Percentiles rank a stretch among this genome's conserved stretches.
Conservation (phyloP, 352 stramenopile genomes). For the Globisporangium rhizosaccharum region DNA sequence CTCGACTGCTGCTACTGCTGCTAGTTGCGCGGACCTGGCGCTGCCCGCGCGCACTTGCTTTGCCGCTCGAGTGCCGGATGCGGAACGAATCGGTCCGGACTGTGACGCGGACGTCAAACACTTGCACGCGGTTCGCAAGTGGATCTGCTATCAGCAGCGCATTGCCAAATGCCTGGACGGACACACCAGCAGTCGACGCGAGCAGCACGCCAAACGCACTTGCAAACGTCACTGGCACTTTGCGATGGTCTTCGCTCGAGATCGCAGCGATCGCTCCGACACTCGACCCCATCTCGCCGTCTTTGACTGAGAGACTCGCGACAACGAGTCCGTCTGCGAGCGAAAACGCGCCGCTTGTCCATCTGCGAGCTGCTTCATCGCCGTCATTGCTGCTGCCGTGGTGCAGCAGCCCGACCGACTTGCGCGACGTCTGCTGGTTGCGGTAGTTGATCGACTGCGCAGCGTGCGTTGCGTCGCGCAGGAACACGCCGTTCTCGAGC, state of each 20-base stretch:
- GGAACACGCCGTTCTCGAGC: slow-evolving; percentile 19
- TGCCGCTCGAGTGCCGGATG: slow-evolving; percentile 25
- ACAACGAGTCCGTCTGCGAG: slow-evolving; percentile 30
- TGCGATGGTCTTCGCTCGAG: slow-evolving; percentile 30
- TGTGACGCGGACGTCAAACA: slow-evolving; percentile 24
- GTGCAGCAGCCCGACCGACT: slow-evolving; percentile 4
- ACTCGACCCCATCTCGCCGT: neutral
- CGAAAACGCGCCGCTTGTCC: slow-evolving; percentile 15
- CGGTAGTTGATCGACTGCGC: slow-evolving; percentile 38
- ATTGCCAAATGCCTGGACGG: slow-evolving; percentile 22
- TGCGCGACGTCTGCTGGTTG: slow-evolving; percentile 42
- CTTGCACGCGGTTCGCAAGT: slow-evolving; percentile 7
- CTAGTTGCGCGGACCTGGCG: neutral
- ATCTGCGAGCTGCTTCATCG: neutral
- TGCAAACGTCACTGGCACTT: slow-evolving; percentile 18
- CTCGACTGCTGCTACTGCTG: neutral
- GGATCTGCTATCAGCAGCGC: slow-evolving; percentile 26
- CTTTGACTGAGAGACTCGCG: slow-evolving; percentile 9
- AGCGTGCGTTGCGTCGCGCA: slow-evolving; percentile 23
- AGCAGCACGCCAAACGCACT: slow-evolving; percentile 3
- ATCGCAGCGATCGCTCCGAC: slow-evolving; percentile 11
- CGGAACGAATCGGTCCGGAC: slow-evolving; percentile 51
- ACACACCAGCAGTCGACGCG: slow-evolving; percentile 7
- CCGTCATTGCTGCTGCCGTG: neutral
- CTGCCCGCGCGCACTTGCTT: neutral